Evolutionary conservation across 306 rosid genomes (phyloP).

Genomic region (Medicago arabica): DNA sequence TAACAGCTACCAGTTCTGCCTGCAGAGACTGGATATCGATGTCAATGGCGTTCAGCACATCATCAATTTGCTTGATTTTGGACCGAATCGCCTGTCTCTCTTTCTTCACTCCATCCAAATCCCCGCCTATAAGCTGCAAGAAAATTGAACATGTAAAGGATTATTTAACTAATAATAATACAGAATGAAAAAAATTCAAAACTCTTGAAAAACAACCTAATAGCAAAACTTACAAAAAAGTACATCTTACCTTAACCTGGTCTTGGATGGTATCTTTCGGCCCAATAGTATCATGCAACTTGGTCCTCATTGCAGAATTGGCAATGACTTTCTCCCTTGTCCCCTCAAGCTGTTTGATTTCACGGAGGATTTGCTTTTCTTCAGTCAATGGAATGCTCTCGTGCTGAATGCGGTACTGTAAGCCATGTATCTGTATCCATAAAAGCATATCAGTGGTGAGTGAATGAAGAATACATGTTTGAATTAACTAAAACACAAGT

Average conservation of each 20-base stretch:
- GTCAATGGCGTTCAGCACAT: constrained; percentile 59
- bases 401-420: constrained; percentile 88
- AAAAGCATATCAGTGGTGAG: constrained; percentile 40
- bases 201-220: constrained; percentile 11
- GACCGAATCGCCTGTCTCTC: constrained; percentile 74
- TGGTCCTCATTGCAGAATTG: constrained; percentile 81
- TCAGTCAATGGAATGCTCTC: constrained; percentile 92
- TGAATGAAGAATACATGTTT: constrained; percentile 8
- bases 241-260: constrained; percentile 81
- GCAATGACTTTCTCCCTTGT: constrained; percentile 90
- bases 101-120: constrained; percentile 90
- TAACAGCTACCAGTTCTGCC: constrained; percentile 65
- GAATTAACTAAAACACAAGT: constrained; percentile 6
- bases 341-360: constrained; percentile 92
- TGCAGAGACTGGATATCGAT: constrained; percentile 66
- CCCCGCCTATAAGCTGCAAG: constrained; percentile 81
- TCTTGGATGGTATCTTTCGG: constrained; percentile 78
- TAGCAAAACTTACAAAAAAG: constrained; percentile 32
- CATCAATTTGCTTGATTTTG: constrained; percentile 89
- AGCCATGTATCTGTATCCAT: constrained; percentile 70
- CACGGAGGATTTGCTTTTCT: constrained; percentile 90
- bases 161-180: constrained; percentile 6
- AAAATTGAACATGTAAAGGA: constrained; percentile 34
- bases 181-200: neutral
- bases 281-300: constrained; percentile 84